These are phyloP conservation scores for Aspergillus viridinutans DNA, from an alignment of 2,329 filamentous ascomycete species.

Conservation along the genomic window DNA sequence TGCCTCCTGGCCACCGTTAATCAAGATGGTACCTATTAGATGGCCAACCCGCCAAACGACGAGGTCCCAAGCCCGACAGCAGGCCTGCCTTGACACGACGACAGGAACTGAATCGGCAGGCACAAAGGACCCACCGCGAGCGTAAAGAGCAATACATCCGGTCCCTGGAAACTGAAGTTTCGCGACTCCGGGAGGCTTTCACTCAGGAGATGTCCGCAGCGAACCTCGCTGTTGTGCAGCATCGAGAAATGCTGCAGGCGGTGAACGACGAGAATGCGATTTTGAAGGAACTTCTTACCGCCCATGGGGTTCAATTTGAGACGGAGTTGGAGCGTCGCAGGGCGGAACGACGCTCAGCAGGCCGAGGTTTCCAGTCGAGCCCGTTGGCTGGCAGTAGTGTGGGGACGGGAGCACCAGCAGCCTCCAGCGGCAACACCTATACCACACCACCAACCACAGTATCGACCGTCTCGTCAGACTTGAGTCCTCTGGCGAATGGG, in stretches of 20 bases:
- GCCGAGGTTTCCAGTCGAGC: slow-evolving; percentile 30
- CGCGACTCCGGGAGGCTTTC: slow-evolving; percentile 71
- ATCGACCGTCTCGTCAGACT: slow-evolving; percentile 18
- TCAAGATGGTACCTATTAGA: slow-evolving; percentile 49
- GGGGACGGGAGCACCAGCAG: slow-evolving; percentile 19
- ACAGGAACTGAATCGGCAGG: slow-evolving; percentile 92
- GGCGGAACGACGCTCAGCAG: slow-evolving; percentile 24
- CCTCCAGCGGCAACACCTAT: slow-evolving; percentile 21
- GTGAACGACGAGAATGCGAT: slow-evolving; percentile 75
- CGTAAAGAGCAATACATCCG: slow-evolving; percentile 96
- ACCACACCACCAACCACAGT: slow-evolving; percentile 33
- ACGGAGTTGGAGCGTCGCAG: slow-evolving; percentile 41
- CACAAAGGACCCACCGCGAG: slow-evolving; percentile 93
- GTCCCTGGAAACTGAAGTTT: slow-evolving; percentile 83
- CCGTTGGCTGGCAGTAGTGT: slow-evolving; percentile 41
- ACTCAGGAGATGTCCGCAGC: slow-evolving; percentile 65
- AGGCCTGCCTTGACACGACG: slow-evolving; percentile 88
- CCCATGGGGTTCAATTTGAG: slow-evolving; percentile 57
- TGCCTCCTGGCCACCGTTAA: slow-evolving; percentile 4
- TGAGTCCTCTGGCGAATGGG: slow-evolving; percentile 27
- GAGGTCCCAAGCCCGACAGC: slow-evolving; percentile 93
- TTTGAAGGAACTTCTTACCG: slow-evolving; percentile 59
- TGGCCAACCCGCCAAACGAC: slow-evolving; percentile 78
- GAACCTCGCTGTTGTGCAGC: slow-evolving; percentile 48
- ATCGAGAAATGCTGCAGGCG: slow-evolving; percentile 70